Evolutionary conservation across 768 basidiomycete species (phyloP).

Genomic region (Rhodotorula diobovata): DNA sequence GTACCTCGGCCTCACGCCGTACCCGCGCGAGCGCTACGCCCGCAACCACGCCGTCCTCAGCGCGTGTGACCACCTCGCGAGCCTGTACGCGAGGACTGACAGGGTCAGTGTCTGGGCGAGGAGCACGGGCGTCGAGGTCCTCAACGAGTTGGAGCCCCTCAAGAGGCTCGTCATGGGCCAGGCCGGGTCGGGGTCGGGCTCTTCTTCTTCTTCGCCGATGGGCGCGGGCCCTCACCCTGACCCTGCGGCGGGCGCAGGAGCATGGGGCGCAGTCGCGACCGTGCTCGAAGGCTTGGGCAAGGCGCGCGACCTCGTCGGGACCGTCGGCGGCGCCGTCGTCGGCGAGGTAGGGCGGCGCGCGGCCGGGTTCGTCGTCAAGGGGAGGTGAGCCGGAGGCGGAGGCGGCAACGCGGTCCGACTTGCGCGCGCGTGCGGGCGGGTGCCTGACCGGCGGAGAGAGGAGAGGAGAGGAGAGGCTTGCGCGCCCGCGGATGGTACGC

Average conservation of each 20-base stretch:
- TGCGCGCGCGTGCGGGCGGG: no score
- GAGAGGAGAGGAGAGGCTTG: no score
- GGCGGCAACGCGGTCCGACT: no score
- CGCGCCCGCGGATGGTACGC: no score
- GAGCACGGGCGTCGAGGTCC: slow-evolving; percentile 77
- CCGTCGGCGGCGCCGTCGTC: background rate
- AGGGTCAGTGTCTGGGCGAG: slow-evolving; percentile 67
- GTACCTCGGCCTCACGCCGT: slow-evolving; percentile 65
- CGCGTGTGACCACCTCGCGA: slow-evolving; percentile 82
- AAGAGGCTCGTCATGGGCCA: slow-evolving; percentile 79
- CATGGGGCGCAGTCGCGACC: slow-evolving; percentile 15
- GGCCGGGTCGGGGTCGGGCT: no score
- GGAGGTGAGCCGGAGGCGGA: background rate
- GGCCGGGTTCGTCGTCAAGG: slow-evolving; percentile 24
- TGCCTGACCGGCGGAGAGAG: no score
- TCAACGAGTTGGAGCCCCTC: slow-evolving; percentile 79
- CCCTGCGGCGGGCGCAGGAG: no score
- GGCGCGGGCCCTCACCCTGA: no score
- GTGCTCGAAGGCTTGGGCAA: background rate
- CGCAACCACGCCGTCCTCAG: slow-evolving; percentile 80
- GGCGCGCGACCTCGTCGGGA: background rate
- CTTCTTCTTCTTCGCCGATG: no score
- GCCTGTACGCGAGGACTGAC: slow-evolving; percentile 56
- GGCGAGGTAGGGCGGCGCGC: slow-evolving; percentile 2
- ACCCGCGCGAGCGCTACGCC: slow-evolving; percentile 74